A percentile compares a stretch with the other conserved stretches of the same genome.
Conservation (phyloP, 345 rosid genomes). For the Citrus sinensis region DNA sequence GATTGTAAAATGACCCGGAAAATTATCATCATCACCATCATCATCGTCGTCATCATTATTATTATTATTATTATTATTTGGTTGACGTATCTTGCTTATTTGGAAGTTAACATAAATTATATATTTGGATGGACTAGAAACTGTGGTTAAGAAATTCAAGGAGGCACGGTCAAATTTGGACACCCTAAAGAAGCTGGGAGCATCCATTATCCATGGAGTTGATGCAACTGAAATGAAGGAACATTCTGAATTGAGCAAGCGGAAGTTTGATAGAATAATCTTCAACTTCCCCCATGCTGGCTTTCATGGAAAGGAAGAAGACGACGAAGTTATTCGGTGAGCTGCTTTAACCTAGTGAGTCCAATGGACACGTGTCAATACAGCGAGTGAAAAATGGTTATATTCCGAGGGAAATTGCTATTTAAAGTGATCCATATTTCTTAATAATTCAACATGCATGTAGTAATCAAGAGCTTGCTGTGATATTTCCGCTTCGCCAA, state of each 20-base stretch:
- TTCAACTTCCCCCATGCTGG: conserved; percentile 72
- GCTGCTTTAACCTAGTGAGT: not conserved
- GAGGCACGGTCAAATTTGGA: conserved; percentile 40
- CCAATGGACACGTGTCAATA: too few species aligned
- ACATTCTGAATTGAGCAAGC: conserved; percentile 27
- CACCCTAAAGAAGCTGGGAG: conserved; percentile 36
- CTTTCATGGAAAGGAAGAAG: conserved; percentile 46
- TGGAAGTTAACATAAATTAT: not conserved
- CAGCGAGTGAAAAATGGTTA: too few species aligned
- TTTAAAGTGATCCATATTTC: too few species aligned
- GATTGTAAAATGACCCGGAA: too few species aligned
- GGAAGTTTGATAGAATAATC: conserved; percentile 48
- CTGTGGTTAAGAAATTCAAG: conserved; percentile 35
- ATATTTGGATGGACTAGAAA: conserved; percentile 27
- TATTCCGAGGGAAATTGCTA: too few species aligned
- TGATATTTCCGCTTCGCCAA: not conserved
- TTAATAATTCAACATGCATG: too few species aligned
- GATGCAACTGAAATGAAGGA: conserved; percentile 47
- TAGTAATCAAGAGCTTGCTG: too few species aligned
- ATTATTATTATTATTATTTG: too few species aligned
- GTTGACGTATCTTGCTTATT: not conserved
- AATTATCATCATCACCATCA: too few species aligned
- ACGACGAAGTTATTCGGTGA: conserved; percentile 26
- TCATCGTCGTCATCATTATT: too few species aligned
- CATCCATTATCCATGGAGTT: conserved; percentile 38